These are phyloP conservation scores for Xanthoconium stramineum DNA, from an alignment of 768 basidiomycete species.

Conservation along the genomic window DNA sequence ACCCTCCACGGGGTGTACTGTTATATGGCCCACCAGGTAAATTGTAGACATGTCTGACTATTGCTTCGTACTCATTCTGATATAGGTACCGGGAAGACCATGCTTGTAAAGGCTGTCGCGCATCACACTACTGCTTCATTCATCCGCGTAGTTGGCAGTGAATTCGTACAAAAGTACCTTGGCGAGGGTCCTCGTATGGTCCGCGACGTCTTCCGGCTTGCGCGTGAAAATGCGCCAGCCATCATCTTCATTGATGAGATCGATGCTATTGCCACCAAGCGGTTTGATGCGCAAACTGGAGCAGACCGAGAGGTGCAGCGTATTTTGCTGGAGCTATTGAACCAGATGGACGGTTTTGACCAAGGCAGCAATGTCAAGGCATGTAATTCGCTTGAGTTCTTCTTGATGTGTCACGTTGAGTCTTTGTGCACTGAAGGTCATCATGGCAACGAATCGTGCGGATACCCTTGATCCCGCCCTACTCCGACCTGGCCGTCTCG, in stretches of 20 bases:
- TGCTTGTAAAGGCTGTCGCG: conserved; percentile 99
- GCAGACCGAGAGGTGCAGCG: conserved; percentile 99
- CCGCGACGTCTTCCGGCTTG: conserved; percentile 96
- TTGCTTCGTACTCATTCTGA: conserved; percentile 1
- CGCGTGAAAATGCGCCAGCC: conserved; percentile 93
- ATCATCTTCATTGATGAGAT: conserved; percentile 99
- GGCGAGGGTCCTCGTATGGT: conserved; percentile 99
- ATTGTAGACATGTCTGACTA: background rate
- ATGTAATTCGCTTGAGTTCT: background rate
- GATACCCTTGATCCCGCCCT: conserved; percentile 98
- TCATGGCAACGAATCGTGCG: conserved; percentile 99
- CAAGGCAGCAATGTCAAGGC: conserved; percentile 99
- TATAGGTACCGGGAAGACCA: conserved; percentile 97
- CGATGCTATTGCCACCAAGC: conserved; percentile 98
- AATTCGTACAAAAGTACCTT: conserved; percentile 99
- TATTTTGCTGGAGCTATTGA: conserved; percentile 92
- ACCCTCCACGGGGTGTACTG: conserved; percentile 95
- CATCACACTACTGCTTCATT: conserved; percentile 96
- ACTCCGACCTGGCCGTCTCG: conserved; percentile 94
- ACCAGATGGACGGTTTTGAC: conserved; percentile 99
- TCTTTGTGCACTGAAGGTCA: conserved; percentile 58
- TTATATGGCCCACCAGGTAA: conserved; percentile 95
- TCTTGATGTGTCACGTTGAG: background rate
- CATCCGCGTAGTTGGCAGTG: conserved; percentile 96
- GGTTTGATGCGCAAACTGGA: conserved; percentile 98